Conservation (phyloP, 306 rosid genomes). For the Lupinus albus region DNA sequence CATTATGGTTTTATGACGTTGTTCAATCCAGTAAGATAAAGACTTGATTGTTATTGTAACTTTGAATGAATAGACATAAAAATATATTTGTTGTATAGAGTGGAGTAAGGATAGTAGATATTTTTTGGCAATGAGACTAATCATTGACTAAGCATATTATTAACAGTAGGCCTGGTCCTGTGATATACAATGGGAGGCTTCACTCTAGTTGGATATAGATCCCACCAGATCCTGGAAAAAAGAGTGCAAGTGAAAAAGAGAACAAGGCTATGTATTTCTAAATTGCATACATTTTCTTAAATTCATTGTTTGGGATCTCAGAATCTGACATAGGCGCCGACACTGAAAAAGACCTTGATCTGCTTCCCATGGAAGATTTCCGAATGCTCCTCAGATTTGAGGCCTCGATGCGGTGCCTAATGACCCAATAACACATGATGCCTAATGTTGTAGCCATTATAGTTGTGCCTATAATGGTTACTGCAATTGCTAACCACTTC, state of each 20-base stretch:
- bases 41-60: background rate
- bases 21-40: too few relatives aligned
- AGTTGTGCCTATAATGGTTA: conserved; percentile 71
- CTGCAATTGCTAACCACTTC: conserved; percentile 81
- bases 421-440: conserved; percentile 81
- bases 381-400: conserved; percentile 68
- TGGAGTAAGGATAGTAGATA: background rate
- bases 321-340: conserved; percentile 71
- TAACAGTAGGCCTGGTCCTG: conserved; percentile 9
- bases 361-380: conserved; percentile 71
- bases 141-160: conserved; percentile 8
- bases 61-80: background rate
- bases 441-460: conserved; percentile 90
- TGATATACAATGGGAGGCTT: background rate
- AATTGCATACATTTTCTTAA: conserved; percentile 78
- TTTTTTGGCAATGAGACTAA: background rate
- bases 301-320: conserved; percentile 74
- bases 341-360: conserved; percentile 65
- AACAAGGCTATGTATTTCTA: conserved; percentile 34
- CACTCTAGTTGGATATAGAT: conserved; percentile 7
- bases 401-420: conserved; percentile 80
- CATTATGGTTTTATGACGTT: too few relatives aligned
- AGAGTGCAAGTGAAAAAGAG: conserved; percentile 4
- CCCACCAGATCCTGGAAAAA: conserved; percentile 8
- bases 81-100: background rate